Evolutionary conservation across 768 basidiomycete species (phyloP).

Genomic region (Gymnopilus dilepis): DNA sequence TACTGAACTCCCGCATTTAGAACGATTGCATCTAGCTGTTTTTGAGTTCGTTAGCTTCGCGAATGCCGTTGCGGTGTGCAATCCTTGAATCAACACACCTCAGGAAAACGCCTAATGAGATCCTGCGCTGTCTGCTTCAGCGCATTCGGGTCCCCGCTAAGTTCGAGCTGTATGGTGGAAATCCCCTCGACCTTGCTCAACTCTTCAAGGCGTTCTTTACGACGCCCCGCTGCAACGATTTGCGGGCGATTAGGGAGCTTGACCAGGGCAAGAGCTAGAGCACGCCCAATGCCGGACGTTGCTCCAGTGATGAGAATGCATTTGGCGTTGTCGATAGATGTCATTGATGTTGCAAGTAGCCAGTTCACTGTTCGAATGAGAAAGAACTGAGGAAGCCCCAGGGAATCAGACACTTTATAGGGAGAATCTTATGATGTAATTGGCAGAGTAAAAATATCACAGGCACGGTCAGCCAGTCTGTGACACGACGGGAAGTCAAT

Average conservation of each 20-base stretch:
- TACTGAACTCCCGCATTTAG: conserved; percentile 61
- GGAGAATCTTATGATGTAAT: background rate
- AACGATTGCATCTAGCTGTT: conserved; percentile 59
- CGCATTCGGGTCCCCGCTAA: conserved; percentile 40
- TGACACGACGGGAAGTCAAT: too few relatives aligned
- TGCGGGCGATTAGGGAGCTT: conserved; percentile 50
- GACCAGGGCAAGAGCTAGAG: conserved; percentile 55
- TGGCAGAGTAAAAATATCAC: background rate
- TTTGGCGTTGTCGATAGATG: conserved; percentile 50
- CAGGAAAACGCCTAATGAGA: conserved; percentile 49
- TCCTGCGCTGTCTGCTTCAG: conserved; percentile 47
- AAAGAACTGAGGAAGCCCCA: background rate
- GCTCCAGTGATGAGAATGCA: conserved; percentile 61
- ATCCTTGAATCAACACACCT: conserved; percentile 49
- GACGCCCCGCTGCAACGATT: conserved; percentile 57
- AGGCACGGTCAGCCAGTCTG: too few relatives aligned
- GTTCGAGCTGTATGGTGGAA: conserved; percentile 48
- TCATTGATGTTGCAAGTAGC: conserved; percentile 27
- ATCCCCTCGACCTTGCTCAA: conserved; percentile 44
- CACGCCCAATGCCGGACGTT: conserved; percentile 62
- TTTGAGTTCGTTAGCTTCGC: too few relatives aligned
- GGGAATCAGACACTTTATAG: background rate
- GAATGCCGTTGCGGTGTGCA: too few relatives aligned
- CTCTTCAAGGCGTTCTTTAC: conserved; percentile 56
- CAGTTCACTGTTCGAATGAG: background rate